Conservation (phyloP, 2,329 filamentous ascomycete genomes). For the Cadophora sp. region DNA sequence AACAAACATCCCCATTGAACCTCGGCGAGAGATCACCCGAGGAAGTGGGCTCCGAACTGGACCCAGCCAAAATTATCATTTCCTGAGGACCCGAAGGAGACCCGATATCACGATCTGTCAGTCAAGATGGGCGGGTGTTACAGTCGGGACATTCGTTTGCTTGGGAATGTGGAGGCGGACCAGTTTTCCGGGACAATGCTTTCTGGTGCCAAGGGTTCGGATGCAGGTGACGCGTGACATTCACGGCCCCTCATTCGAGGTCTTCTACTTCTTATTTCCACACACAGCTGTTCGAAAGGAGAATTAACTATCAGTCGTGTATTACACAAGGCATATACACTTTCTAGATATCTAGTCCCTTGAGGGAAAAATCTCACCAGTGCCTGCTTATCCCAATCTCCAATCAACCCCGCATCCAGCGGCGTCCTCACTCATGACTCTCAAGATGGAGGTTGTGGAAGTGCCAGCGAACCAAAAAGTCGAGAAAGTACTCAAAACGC, state of each 20-base stretch:
- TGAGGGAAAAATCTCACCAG: neutral
- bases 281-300: no score
- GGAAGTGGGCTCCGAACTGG: neutral
- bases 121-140: neutral
- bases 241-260: neutral
- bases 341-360: neutral
- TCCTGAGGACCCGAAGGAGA: neutral
- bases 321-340: neutral
- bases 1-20: neutral
- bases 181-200: neutral
- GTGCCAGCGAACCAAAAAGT: constrained; percentile 33
- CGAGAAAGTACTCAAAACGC: constrained; percentile 24
- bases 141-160: neutral
- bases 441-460: constrained; percentile 9
- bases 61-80: neutral
- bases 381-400: neutral
- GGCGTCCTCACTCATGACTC: neutral
- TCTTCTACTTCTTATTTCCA: no score
- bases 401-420: neutral
- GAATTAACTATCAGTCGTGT: neutral
- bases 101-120: neutral
- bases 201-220: neutral
- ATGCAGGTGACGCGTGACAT: neutral
- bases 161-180: neutral
- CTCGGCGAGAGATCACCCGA: neutral